Evolutionary conservation across 768 basidiomycete species (phyloP), one percentile per base, ranked within the genome.

Genomic region (Austroboletus eburneus): DNA sequence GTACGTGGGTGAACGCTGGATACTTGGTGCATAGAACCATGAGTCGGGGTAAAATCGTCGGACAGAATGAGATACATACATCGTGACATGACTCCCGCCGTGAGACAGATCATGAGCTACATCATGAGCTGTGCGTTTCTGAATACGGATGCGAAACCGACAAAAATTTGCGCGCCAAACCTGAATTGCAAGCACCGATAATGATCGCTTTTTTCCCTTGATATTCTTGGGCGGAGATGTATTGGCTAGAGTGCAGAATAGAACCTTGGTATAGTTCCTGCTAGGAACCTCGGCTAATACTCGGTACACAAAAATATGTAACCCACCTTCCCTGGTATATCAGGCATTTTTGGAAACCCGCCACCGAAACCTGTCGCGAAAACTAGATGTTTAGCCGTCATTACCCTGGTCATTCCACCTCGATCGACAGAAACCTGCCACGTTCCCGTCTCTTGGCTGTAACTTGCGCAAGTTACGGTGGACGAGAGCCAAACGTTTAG

Each of bases 161-260:
- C 57, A n/a, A 29, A 45, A 20, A 36, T 10, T 7, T 16, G 30
- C 35, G 23, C 9, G 20, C 33, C 42, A 21, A 42, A 77, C 77
- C 78, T 33, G 83, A 83, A 38, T 76, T 83, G 39, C 78, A 75
- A 13, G 83, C 75, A 5, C 85, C 83, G 8, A 87, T 68, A 7
- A 87, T 71, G 5, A 85, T 70, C 4, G 74, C 82, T 54, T 79
- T 83, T 69, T 85, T 85, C 9, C 81, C 81, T 10, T 54, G 47
- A 55, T 76, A 73, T 7, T 73, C 76, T 1, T 57, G 43, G 0
- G 74, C 77, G 13, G 66, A 67, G 14, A 66, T 75, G 58, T 77
- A 77, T 20, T 70, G 51, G 2, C 69, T 65, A 0, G 83, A 84
- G 57, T 87, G 84, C 5, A 77, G 43, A 7, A 78, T 52, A 17